A percentile compares a stretch with the other conserved stretches of the same genome.
Evolutionary conservation across 2,329 filamentous ascomycete species (phyloP).

Genomic region (Fusarium verticillioides): DNA sequence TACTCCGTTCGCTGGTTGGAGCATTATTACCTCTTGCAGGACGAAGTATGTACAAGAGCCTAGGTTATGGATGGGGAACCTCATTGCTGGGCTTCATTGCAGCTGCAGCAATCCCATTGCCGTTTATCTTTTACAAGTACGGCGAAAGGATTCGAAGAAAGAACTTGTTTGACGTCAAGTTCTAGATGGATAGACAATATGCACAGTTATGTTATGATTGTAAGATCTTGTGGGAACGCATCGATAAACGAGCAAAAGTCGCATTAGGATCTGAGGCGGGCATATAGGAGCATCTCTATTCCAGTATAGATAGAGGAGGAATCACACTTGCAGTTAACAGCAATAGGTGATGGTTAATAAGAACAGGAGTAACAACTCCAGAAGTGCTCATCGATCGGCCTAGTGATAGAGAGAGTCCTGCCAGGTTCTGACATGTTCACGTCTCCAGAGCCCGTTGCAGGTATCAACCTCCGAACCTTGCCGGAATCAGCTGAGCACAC

Average conservation of each 20-base stretch:
- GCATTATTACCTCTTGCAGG: conserved; percentile 71
- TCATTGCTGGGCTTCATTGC: conserved; percentile 61
- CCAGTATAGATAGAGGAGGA: background rate
- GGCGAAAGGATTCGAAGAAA: conserved; percentile 51
- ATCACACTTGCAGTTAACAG: background rate
- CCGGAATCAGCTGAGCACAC: background rate
- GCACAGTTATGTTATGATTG: background rate
- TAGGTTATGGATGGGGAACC: conserved; percentile 61
- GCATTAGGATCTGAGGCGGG: background rate
- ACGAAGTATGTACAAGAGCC: conserved; percentile 50
- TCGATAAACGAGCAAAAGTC: background rate
- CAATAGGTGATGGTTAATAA: background rate
- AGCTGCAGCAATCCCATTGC: conserved; percentile 54
- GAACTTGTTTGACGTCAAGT: conserved; percentile 44
- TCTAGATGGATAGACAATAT: conserved; percentile 17
- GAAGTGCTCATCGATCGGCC: background rate
- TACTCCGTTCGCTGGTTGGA: conserved; percentile 68
- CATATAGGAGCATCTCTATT: background rate
- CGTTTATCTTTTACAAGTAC: conserved; percentile 52
- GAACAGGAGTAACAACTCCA: background rate
- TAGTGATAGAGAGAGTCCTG: background rate
- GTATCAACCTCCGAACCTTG: background rate
- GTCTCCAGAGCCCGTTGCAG: background rate
- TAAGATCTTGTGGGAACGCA: background rate
- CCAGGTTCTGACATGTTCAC: background rate